phyloP scores from a whole-genome alignment of 768 basidiomycete species.

The Phylloporus sp. region DNA sequence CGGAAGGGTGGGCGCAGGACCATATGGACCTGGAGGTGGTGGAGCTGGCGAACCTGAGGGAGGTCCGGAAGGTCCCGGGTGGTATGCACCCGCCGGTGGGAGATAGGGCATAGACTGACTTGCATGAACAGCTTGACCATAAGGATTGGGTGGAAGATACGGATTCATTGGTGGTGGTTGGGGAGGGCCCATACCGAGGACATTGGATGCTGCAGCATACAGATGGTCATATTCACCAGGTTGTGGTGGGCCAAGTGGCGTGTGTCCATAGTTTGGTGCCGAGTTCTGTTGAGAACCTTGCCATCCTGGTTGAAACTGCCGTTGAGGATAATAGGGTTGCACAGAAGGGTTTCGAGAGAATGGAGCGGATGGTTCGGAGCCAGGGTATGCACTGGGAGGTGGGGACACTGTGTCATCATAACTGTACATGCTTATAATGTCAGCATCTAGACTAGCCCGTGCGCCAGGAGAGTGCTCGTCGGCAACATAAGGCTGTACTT shows the following conservation, averaged over 20 bases:
- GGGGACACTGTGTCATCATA: slow-evolving; percentile 35
- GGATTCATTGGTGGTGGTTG: slow-evolving; percentile 15
- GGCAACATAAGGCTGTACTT: background rate
- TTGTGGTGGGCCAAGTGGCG: slow-evolving; percentile 22
- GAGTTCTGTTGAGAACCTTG: slow-evolving; percentile 26
- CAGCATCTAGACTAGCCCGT: slow-evolving; percentile 31
- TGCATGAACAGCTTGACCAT: slow-evolving; percentile 23
- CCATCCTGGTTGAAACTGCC: slow-evolving; percentile 25
- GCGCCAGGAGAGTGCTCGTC: slow-evolving; percentile 17
- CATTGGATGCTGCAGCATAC: slow-evolving; percentile 75
- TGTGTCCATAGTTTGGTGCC: slow-evolving; percentile 17
- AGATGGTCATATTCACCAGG: slow-evolving; percentile 51
- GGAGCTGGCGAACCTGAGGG: slow-evolving; percentile 19
- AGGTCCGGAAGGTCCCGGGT: slow-evolving; percentile 13
- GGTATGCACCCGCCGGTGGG: slow-evolving; percentile 27
- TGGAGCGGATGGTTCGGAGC: slow-evolving; percentile 19
- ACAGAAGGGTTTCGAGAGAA: slow-evolving; percentile 20
- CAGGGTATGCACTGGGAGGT: slow-evolving; percentile 29
- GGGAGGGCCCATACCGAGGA: slow-evolving; percentile 68
- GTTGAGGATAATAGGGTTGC: slow-evolving; percentile 15
- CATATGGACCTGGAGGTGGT: slow-evolving; percentile 13
- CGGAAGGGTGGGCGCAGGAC: slow-evolving; percentile 24
- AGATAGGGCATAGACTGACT: slow-evolving; percentile 33
- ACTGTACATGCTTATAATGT: slow-evolving; percentile 36
- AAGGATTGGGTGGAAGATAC: slow-evolving; percentile 22